Evolutionary conservation across 2,329 filamentous ascomycete genomes (phyloP).

Genomic region (Colletotrichum tropicicola): DNA sequence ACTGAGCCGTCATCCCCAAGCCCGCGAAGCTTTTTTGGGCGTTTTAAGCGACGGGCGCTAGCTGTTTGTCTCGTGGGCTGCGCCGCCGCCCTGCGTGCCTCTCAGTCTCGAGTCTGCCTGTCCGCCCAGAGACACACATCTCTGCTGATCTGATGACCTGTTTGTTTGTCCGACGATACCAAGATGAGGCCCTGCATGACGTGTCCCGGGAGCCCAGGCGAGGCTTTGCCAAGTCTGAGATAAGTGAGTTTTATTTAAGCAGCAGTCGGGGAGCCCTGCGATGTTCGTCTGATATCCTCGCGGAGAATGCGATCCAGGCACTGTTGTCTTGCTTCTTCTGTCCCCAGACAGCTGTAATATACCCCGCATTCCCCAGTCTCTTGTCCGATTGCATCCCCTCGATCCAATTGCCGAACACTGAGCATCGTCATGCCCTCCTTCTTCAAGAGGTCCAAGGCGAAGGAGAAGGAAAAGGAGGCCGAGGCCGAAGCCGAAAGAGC

Average conservation of each 20-base stretch:
- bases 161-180: not conserved
- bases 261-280: not conserved
- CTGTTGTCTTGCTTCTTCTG: not conserved
- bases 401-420: not conserved
- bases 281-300: not conserved
- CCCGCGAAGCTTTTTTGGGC: slow-evolving; percentile 12
- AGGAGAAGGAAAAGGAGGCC: slow-evolving; percentile 21
- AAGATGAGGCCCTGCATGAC: not conserved
- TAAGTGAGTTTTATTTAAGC: not conserved
- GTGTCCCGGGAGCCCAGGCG: not conserved
- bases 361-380: not conserved
- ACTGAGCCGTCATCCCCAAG: not conserved
- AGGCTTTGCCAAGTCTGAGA: not conserved
- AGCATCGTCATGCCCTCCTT: slow-evolving; percentile 15
- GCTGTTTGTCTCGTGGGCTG: not conserved
- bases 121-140: not conserved
- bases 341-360: not conserved
- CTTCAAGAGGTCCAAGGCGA: slow-evolving; percentile 22
- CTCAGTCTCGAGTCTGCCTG: slow-evolving; percentile 3
- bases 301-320: not conserved
- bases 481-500: slow-evolving; percentile 18
- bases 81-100: not conserved
- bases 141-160: not conserved
- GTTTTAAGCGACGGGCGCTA: not conserved
- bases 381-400: not conserved